These are phyloP conservation scores for Metschnikowia dekortorum DNA, from an alignment of 805 yeast species.

Conservation along the genomic window DNA sequence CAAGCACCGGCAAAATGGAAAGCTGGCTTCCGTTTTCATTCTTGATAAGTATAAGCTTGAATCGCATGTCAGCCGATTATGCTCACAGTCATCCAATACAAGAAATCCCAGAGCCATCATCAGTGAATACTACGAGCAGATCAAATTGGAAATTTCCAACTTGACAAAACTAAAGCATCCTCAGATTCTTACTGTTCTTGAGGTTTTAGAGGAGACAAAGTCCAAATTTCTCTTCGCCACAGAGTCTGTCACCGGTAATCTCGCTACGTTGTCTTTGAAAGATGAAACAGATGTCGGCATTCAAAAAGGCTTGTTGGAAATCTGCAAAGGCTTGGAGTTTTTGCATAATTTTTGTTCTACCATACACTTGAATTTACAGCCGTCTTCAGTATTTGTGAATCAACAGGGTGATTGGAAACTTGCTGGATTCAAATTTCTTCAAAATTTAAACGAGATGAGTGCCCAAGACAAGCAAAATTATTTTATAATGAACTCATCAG, in stretches of 20 bases:
- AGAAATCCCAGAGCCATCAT: slow-evolving; percentile 46
- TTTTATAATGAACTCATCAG: slow-evolving; percentile 67
- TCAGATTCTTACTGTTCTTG: slow-evolving; percentile 73
- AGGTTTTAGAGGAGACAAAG: slow-evolving; percentile 85
- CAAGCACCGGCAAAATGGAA: slow-evolving; percentile 58
- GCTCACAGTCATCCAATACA: slow-evolving; percentile 28
- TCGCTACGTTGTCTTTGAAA: slow-evolving; percentile 35
- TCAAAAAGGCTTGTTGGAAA: slow-evolving; percentile 77
- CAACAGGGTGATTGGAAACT: slow-evolving; percentile 93
- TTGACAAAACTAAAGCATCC: slow-evolving; percentile 88
- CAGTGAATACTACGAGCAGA: slow-evolving; percentile 60
- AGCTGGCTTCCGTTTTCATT: slow-evolving; percentile 74
- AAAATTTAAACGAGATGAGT: slow-evolving; percentile 46
- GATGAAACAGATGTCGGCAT: slow-evolving; percentile 63
- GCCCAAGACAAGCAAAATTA: slow-evolving; percentile 51
- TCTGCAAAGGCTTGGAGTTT: slow-evolving; percentile 75
- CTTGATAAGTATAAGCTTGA: slow-evolving; percentile 80
- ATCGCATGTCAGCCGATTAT: slow-evolving; percentile 40
- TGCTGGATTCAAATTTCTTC: slow-evolving; percentile 58
- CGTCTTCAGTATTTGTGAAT: slow-evolving; percentile 70
- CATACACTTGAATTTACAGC: slow-evolving; percentile 75
- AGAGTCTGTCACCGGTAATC: slow-evolving; percentile 63
- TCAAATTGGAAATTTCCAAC: slow-evolving; percentile 64
- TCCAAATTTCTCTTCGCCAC: slow-evolving; percentile 76
- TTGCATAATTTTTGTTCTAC: slow-evolving; percentile 72